phyloP scores from a whole-genome alignment of 306 rosid species.

The Dalbergia cochinchinensis region DNA sequence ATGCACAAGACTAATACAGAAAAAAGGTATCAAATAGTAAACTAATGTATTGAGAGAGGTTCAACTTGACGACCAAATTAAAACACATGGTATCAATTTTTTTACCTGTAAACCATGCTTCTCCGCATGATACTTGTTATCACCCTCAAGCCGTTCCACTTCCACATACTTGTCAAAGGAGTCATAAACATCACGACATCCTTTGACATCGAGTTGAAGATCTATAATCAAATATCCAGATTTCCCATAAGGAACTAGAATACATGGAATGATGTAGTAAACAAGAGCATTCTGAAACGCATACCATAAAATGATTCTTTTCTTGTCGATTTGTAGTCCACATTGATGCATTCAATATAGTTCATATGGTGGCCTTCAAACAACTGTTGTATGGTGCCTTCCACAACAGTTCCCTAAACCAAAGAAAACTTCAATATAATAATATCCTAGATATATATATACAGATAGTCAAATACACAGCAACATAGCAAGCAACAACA shows the following conservation, averaged over 20 bases:
- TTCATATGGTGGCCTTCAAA: constrained; percentile 99
- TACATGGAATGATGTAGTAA: not conserved
- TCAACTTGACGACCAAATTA: constrained; percentile 12
- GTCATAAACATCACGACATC: constrained; percentile 91
- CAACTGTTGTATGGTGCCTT: constrained; percentile 91
- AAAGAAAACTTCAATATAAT: constrained; percentile 41
- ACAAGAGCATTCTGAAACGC: constrained; percentile 41
- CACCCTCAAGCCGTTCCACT: constrained; percentile 93
- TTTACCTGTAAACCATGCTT: constrained; percentile 86
- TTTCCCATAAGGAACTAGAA: constrained; percentile 25
- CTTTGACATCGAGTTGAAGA: constrained; percentile 97
- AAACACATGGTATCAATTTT: constrained; percentile 10
- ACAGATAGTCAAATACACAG: constrained; percentile 25
- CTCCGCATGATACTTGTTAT: constrained; percentile 94
- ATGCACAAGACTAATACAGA: not conserved
- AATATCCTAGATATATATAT: constrained; percentile 43
- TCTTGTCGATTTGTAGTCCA: constrained; percentile 91
- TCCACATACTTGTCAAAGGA: constrained; percentile 96
- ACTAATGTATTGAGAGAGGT: constrained; percentile 25
- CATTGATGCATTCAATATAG: constrained; percentile 91
- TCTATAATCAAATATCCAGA: constrained; percentile 56
- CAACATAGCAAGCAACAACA: not conserved
- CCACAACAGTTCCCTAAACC: constrained; percentile 93
- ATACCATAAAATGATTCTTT: constrained; percentile 96
- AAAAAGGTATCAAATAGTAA: not conserved